Evolutionary conservation across 2,329 filamentous ascomycete species (phyloP).

Genomic region (Myotisia sp.): DNA sequence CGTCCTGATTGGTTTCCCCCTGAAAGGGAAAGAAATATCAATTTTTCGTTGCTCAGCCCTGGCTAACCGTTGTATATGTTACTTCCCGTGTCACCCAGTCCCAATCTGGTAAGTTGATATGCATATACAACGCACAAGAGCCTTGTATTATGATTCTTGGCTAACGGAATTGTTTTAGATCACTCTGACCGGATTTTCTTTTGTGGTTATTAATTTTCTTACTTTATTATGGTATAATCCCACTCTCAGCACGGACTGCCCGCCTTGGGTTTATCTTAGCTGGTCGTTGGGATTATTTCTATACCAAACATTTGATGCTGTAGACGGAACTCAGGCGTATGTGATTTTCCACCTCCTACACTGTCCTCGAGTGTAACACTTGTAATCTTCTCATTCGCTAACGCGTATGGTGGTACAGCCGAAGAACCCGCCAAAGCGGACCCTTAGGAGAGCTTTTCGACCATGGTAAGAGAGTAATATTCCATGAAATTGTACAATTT

Average conservation of each 20-base stretch:
- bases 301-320: slow-evolving; percentile 97
- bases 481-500: too few species aligned
- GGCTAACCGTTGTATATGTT: background rate
- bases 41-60: background rate
- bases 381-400: background rate
- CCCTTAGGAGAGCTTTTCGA: slow-evolving; percentile 94
- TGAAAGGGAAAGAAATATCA: slow-evolving; percentile 3
- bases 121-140: too few species aligned
- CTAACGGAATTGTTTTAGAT: slow-evolving; percentile 39
- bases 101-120: slow-evolving; percentile 39
- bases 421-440: slow-evolving; percentile 81
- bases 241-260: slow-evolving; percentile 84
- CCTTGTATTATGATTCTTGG: background rate
- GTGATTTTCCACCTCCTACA: slow-evolving; percentile 23
- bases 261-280: slow-evolving; percentile 83
- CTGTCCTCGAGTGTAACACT: slow-evolving; percentile 2
- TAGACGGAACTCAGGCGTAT: slow-evolving; percentile 85
- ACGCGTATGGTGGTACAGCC: slow-evolving; percentile 36
- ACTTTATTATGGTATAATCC: slow-evolving; percentile 94
- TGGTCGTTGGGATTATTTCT: slow-evolving; percentile 84
- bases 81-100: slow-evolving; percentile 18
- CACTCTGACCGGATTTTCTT: slow-evolving; percentile 77
- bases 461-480: slow-evolving; percentile 50
- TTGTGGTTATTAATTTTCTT: slow-evolving; percentile 76
- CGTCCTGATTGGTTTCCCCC: background rate